Base-by-base conservation (phyloP, 2,329 filamentous ascomycete species). In the Cucurbitaria berberidis region DNA sequence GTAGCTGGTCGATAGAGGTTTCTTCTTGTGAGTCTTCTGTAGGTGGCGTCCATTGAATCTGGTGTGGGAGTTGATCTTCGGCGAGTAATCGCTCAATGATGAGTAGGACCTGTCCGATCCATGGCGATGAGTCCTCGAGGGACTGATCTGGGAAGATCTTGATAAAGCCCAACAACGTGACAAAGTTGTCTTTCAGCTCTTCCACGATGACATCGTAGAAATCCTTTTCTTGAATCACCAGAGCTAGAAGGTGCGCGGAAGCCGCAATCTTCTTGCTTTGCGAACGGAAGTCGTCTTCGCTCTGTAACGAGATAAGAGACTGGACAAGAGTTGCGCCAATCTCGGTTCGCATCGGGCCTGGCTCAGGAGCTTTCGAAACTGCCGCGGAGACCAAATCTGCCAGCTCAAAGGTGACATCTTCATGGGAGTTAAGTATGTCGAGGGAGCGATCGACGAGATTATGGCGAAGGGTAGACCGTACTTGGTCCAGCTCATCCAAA, bases 31-130 rank as follows among this genome's bases (percentile, higher is more conserved):
- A 74, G 22, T 84, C 80, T 35, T 69, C 72, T 48, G 73, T 80
- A n/a, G 82, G 81, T 19, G 79, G 73, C 41, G 74, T 88, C 90
- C 91, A 96, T 57, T 84, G 81, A 22, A 90, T 88, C 53, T 89
- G 84, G 4, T 84, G 80, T 3, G 93, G 92, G 60, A 93, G 87
- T 65, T 91, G 88, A 73, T 98, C 95, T 64, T 96, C 90, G 13
- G 89, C 89, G n/a, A 99, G 80, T 27, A 98, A 81, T 47, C 90
- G 90, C 79, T 99, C 95, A 43, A 98, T 82, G 44, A 99, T 89
- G 15, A 98, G 82, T 29, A 99, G 81, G 27, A 98, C 86, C 67
- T 95, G 93, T 11, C 91, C 90, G 59, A 98, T 89, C 92, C 93
- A 99, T 1, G 91, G 90, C 4, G 92, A 90, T n/a, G 91, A 80